Evolutionary conservation across 2,329 filamentous ascomycete species (phyloP).

Genomic region (Diaporthe sp.): DNA sequence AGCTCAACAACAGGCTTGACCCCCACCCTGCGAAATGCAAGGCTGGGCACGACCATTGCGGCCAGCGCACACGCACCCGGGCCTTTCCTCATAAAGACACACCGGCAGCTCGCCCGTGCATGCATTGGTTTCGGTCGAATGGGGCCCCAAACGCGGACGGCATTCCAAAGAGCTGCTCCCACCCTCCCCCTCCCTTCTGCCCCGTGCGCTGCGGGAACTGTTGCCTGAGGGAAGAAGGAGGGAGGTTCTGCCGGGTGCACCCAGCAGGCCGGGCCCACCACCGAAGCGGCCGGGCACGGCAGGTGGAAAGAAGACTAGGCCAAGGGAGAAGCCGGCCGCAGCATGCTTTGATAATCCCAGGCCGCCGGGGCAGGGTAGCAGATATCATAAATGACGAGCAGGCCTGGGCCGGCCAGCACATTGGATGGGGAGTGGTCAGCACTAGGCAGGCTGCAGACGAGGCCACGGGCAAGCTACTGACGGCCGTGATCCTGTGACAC

Average conservation of each 20-base stretch:
- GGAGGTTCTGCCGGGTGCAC: background rate
- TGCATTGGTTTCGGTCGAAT: conserved; percentile 16
- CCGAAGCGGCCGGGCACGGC: conserved; percentile 9
- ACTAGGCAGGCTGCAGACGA: conserved; percentile 21
- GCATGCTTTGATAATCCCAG: conserved; percentile 14
- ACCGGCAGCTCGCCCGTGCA: conserved; percentile 25
- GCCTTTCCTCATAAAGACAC: conserved; percentile 27
- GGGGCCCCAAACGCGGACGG: conserved; percentile 5
- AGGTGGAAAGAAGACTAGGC: conserved; percentile 9
- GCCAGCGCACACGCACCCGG: conserved; percentile 10
- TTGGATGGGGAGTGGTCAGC: conserved; percentile 13
- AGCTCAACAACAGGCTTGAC: conserved; percentile 11
- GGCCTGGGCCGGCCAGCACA: conserved; percentile 2
- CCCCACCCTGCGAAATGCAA: conserved; percentile 30
- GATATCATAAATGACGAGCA: conserved; percentile 27
- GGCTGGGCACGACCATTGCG: conserved; percentile 29
- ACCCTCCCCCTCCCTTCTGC: background rate
- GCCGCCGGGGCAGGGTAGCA: conserved; percentile 10
- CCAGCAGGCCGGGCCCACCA: conserved; percentile 15
- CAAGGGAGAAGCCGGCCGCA: conserved; percentile 22
- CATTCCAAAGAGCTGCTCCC: background rate
- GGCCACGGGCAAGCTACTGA: conserved; percentile 12
- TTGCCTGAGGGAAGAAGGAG: conserved; percentile 3
- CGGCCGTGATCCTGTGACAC: conserved; percentile 22
- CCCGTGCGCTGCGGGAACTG: background rate